Evolutionary conservation across 2,329 filamentous ascomycete species (phyloP).

Genomic region (Rutstroemia sp.): DNA sequence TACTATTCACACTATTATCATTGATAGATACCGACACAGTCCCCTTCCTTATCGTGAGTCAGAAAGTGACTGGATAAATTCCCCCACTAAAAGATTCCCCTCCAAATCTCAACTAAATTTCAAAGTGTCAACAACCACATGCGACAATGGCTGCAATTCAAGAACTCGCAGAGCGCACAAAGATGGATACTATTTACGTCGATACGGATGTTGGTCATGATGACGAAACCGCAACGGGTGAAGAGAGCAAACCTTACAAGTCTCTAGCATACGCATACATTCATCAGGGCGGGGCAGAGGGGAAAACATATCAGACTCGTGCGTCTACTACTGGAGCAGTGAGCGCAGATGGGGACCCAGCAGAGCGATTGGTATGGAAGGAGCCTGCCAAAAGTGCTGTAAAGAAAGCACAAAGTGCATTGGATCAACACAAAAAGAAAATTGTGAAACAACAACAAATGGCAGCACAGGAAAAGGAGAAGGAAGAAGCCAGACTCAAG

Average conservation of each 20-base stretch:
- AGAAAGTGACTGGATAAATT: neutral
- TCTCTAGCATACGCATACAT: constrained; percentile 71
- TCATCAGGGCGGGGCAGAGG: constrained; percentile 48
- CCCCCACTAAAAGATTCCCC: constrained; percentile 5
- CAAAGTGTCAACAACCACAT: neutral
- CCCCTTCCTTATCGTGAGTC: neutral
- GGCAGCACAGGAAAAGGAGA: constrained; percentile 64
- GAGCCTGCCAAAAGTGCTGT: constrained; percentile 73
- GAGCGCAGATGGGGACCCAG: constrained; percentile 56
- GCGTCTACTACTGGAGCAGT: constrained; percentile 56
- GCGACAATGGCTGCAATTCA: constrained; percentile 31
- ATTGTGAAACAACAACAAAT: constrained; percentile 68
- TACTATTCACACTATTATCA: constrained; percentile 10
- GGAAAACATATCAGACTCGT: constrained; percentile 57
- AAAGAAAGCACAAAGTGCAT: constrained; percentile 75
- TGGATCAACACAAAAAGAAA: constrained; percentile 77
- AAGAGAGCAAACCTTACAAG: constrained; percentile 72
- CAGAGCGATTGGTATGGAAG: constrained; percentile 65
- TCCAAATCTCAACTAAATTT: neutral
- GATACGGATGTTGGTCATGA: constrained; percentile 75
- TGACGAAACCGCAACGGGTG: constrained; percentile 57
- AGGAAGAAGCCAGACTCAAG: constrained; percentile 61
- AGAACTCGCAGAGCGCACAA: constrained; percentile 44
- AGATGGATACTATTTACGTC: constrained; percentile 56
- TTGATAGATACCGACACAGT: neutral